These are phyloP conservation scores for Metschnikowia kofuensis DNA, from an alignment of 805 yeast species.

Conservation along the genomic window DNA sequence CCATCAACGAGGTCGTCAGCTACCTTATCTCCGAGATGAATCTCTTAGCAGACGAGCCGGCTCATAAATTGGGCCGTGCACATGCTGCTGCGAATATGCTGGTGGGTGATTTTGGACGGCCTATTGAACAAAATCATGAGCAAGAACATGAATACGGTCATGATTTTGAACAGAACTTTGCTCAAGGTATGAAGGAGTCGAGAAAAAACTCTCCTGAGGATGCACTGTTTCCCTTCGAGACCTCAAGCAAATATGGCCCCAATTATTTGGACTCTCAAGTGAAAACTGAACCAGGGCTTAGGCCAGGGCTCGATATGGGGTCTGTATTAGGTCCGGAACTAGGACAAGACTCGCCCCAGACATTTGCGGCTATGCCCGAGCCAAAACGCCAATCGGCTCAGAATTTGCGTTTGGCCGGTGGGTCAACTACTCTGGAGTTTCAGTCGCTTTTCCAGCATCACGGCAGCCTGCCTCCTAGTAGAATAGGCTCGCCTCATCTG, in stretches of 20 bases:
- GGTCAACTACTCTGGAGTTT: not conserved
- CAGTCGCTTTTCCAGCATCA: not conserved
- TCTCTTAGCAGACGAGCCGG: constrained; percentile 25
- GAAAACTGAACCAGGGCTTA: too few species aligned
- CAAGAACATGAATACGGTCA: not conserved
- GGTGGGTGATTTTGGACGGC: not conserved
- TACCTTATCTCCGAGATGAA: constrained; percentile 41
- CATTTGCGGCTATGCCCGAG: too few species aligned
- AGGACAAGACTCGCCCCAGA: too few species aligned
- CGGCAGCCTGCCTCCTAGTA: not conserved
- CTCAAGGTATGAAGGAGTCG: too few species aligned
- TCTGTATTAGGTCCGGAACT: too few species aligned
- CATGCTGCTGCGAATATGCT: constrained; percentile 1
- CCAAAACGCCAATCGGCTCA: too few species aligned
- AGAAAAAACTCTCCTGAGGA: too few species aligned
- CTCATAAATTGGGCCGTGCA: not conserved
- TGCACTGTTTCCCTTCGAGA: too few species aligned
- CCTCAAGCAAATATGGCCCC: too few species aligned
- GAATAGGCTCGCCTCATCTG: not conserved
- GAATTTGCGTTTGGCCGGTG: too few species aligned
- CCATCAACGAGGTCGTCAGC: constrained; percentile 49
- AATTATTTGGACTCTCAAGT: too few species aligned
- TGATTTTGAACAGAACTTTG: not conserved
- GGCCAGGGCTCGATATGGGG: too few species aligned
- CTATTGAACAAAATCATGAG: constrained; percentile 3